Evolutionary conservation across 2,329 filamentous ascomycete genomes (phyloP).

Genomic region (Calonectria pteridis): DNA sequence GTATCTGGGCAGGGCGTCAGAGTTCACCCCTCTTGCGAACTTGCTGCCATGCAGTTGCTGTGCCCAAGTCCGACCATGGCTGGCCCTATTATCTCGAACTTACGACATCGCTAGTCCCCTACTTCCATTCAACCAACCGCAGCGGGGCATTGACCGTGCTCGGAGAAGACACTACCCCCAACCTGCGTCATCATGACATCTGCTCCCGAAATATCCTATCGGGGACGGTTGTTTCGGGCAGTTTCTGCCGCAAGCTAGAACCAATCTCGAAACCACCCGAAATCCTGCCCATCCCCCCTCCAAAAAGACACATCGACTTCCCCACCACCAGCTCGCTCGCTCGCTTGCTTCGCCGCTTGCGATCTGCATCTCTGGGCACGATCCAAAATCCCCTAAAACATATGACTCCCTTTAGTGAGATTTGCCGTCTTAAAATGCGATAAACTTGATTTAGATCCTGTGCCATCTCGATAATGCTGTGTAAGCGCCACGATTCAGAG

Average conservation of each 20-base stretch:
- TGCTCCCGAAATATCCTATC: background rate
- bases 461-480: background rate
- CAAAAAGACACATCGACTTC: background rate
- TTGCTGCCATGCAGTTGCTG: background rate
- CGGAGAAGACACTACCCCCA: background rate
- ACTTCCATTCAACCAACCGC: background rate
- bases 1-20: background rate
- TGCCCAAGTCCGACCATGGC: background rate
- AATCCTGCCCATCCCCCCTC: background rate
- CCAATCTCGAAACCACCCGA: conserved; percentile 3
- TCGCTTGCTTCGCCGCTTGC: background rate
- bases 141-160: background rate
- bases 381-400: background rate
- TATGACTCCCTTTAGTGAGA: background rate
- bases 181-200: background rate
- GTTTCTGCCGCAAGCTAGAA: background rate
- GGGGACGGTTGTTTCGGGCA: background rate
- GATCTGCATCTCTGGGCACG: background rate
- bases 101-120: background rate
- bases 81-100: background rate
- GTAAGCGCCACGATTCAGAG: background rate
- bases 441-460: background rate
- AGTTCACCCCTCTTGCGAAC: background rate
- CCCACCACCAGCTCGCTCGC: background rate
- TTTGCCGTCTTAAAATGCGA: background rate